phyloP scores from a whole-genome alignment of 1,139 yeast genomes.

The Citeromyces hawaiiensis region DNA sequence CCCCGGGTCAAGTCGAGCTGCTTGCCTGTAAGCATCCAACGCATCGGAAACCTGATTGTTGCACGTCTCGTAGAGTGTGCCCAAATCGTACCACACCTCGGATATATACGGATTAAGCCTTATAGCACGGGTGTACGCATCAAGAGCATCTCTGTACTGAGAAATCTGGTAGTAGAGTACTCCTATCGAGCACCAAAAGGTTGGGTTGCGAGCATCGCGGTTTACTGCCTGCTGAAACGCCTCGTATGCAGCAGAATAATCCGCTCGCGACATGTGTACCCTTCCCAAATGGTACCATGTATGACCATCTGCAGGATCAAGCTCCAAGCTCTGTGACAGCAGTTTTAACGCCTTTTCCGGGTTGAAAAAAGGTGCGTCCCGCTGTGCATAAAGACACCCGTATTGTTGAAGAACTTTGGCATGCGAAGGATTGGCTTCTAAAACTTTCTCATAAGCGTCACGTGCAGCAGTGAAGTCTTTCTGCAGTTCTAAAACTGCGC shows the following conservation, averaged over 20 bases:
- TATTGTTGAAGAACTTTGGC: conserved; percentile 92
- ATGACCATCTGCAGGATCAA: conserved; percentile 86
- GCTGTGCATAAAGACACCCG: conserved; percentile 91
- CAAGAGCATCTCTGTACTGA: conserved; percentile 92
- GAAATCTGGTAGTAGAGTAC: conserved; percentile 91
- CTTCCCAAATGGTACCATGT: conserved; percentile 96
- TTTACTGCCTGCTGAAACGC: conserved; percentile 98
- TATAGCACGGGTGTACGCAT: conserved; percentile 94
- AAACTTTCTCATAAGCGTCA: conserved; percentile 89
- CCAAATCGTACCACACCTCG: conserved; percentile 97
- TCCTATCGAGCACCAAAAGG: conserved; percentile 98
- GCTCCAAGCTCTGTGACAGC: conserved; percentile 75
- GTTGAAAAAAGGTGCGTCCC: conserved; percentile 57
- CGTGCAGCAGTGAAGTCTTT: conserved; percentile 85
- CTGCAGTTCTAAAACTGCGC: conserved; percentile 88
- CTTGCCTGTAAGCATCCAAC: conserved; percentile 90
- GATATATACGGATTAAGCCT: conserved; percentile 89
- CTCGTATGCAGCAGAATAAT: conserved; percentile 92
- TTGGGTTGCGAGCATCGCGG: conserved; percentile 90
- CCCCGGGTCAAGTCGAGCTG: conserved; percentile 88
- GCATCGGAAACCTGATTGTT: conserved; percentile 93
- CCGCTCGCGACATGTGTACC: conserved; percentile 92
- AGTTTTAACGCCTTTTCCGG: conserved; percentile 75
- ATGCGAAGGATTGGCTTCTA: conserved; percentile 83
- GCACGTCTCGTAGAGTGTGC: conserved; percentile 92